phyloP scores from a whole-genome alignment of 176 grass and related monocot genomes.

The Aegilops longissima region DNA sequence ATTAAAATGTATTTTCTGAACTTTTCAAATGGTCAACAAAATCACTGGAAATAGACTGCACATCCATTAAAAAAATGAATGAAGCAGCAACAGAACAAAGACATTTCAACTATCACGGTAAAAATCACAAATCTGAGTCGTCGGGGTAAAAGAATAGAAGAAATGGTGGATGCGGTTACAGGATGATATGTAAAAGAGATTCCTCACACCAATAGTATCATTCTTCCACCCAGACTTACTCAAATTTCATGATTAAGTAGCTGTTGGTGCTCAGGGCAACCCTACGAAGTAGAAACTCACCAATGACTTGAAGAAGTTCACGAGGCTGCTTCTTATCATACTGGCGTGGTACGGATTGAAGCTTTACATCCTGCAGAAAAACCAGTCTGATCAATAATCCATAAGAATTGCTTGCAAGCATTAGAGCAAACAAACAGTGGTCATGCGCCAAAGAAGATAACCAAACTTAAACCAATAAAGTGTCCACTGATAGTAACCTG shows the following conservation, averaged over 20 bases:
- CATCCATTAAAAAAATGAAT: not conserved
- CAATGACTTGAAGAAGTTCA: conserved; percentile 87
- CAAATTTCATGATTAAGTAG: conserved; percentile 1
- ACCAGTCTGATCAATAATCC: conserved; percentile 22
- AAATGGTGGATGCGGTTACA: not conserved
- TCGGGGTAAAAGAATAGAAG: not conserved
- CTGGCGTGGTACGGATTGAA: conserved; percentile 60
- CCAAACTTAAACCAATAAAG: conserved; percentile 5
- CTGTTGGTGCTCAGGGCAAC: conserved; percentile 8
- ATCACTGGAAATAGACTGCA: not conserved
- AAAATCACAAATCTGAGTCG: not conserved
- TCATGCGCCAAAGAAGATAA: not conserved
- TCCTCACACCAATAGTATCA: not conserved
- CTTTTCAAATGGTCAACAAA: not conserved
- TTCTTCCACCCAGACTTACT: conserved; percentile 1
- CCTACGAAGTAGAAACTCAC: conserved; percentile 43
- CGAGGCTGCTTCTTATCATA: conserved; percentile 56
- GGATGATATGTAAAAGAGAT: not conserved
- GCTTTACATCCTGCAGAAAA: conserved; percentile 70
- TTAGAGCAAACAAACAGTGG: conserved; percentile 16
- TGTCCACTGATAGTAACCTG: not conserved
- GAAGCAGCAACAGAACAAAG: not conserved
- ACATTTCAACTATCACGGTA: not conserved
- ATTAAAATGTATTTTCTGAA: not conserved
- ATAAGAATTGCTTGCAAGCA: conserved; percentile 27